Percentiles rank a stretch among this genome's conserved stretches.
These are phyloP conservation scores for Rhizopogon vinicolor DNA, from an alignment of 768 basidiomycete species.

Conservation along the genomic window DNA sequence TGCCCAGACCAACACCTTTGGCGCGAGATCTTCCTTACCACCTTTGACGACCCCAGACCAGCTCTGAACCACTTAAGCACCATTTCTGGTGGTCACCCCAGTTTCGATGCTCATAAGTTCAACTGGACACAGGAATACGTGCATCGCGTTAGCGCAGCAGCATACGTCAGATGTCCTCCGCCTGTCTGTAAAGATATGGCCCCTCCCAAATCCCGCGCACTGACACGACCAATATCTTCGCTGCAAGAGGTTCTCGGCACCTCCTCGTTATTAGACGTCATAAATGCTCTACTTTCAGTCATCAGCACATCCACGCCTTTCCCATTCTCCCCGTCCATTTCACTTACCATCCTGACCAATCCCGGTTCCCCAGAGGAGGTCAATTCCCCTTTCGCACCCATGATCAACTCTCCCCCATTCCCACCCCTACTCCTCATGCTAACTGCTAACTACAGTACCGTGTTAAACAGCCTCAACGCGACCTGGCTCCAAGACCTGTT, in stretches of 20 bases:
- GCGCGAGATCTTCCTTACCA: slow-evolving; percentile 42
- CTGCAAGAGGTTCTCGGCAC: not conserved
- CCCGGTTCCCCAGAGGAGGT: slow-evolving; percentile 4
- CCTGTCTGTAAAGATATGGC: not conserved
- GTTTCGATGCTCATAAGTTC: slow-evolving; percentile 4
- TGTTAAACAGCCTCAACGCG: slow-evolving; percentile 25
- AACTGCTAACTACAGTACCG: slow-evolving; percentile 7
- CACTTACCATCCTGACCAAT: slow-evolving; percentile 13
- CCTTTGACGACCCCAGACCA: slow-evolving; percentile 46
- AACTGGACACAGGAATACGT: slow-evolving; percentile 23
- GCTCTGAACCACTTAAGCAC: slow-evolving; percentile 22
- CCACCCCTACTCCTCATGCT: slow-evolving; percentile 26
- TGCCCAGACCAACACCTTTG: slow-evolving; percentile 37
- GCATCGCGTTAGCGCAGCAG: slow-evolving; percentile 17
- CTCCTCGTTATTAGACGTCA: slow-evolving; percentile 7
- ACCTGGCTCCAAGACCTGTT: slow-evolving; percentile 30
- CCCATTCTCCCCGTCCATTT: slow-evolving; percentile 18
- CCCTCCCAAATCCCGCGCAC: not conserved
- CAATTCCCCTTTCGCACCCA: slow-evolving; percentile 9
- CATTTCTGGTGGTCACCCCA: slow-evolving; percentile 10
- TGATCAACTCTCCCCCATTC: slow-evolving; percentile 26
- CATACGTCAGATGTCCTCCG: slow-evolving; percentile 5
- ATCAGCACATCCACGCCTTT: slow-evolving; percentile 29
- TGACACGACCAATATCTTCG: not conserved
- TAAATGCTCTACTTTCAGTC: slow-evolving; percentile 29